Evolutionary conservation across 495 filamentous ascomycete species (phyloP), one percentile per base, ranked within the genome.

Genomic region (Penicillium desertorum): DNA sequence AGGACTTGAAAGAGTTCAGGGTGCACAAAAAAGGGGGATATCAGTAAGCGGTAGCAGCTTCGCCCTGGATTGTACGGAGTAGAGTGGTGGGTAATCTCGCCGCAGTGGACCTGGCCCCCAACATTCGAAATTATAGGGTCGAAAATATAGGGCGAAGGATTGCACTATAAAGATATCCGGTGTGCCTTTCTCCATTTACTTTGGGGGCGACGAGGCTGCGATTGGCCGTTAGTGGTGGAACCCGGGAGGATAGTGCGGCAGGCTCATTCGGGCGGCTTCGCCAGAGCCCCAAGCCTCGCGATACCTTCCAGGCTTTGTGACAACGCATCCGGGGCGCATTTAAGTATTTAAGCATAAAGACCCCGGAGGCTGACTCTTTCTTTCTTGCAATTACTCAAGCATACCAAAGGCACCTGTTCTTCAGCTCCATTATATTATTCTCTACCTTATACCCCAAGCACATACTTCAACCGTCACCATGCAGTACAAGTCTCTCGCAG

Each of bases 401-500:
- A 39, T 2, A 7, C 6, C n/a, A 17, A 6, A 39, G 3, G 8
- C 3, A 32, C 10, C 30, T 4, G 2, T 0, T 34, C 30, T 34
- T 34, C 30, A 39, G 6, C 4, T 6, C 42, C 12, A 14, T 44
- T 23, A 5, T 34, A 30, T 9, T 12, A 8, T 10, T 23, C 29
- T 20, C 3, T 16, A 14, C 19, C 45, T 51, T 25, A 23, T 32
- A 37, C 14, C 9, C 7, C 14, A 4, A 39, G 6, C 7, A 39
- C 14, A 23, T 17, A 5, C 17, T 30, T 20, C 9, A 37, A 30
- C 16, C 53, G 27, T 36, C 61, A 64, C 8, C 10, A 69, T 69
- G 66, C 66, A 69, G 47, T 67, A 61, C 66, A 67, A 60, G 41
- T 47, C 57, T 5, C 49, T 69, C 29, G 44, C 55, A 10, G 42